Conservation (phyloP, 1,139 yeast species). For the Lodderomyces orthopsilosis region DNA sequence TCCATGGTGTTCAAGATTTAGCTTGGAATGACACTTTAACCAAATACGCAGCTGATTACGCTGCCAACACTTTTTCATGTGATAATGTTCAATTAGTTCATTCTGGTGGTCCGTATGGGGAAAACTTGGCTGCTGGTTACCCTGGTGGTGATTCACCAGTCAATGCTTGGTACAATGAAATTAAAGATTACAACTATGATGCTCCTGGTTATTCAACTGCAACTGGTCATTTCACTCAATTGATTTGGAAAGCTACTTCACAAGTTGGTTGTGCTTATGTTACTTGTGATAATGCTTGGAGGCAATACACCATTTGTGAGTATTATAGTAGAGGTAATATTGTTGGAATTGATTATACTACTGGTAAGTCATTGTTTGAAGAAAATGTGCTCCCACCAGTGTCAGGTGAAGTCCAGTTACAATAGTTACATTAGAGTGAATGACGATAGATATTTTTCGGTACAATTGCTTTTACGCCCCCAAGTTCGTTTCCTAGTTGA, state of each 20-base stretch:
- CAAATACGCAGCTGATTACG: constrained; percentile 46
- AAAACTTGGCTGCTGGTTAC: constrained; percentile 81
- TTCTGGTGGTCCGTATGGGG: constrained; percentile 71
- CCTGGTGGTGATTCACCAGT: constrained; percentile 55
- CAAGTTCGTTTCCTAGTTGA: neutral
- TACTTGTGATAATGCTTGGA: constrained; percentile 47
- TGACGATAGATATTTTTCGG: no score
- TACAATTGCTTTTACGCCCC: no score
- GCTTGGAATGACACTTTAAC: constrained; percentile 50
- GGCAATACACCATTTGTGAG: constrained; percentile 62
- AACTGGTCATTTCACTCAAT: constrained; percentile 79
- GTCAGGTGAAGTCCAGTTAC: constrained; percentile 7
- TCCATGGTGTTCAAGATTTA: constrained; percentile 48
- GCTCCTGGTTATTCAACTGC: constrained; percentile 28
- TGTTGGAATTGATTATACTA: constrained; percentile 31
- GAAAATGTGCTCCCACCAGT: constrained; percentile 49
- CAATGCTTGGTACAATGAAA: constrained; percentile 85
- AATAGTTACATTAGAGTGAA: no score
- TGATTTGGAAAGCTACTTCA: constrained; percentile 72
- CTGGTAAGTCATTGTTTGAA: constrained; percentile 42
- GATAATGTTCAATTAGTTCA: constrained; percentile 52
- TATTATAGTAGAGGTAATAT: constrained; percentile 63
- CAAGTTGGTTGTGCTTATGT: constrained; percentile 71
- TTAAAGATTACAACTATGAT: constrained; percentile 52
- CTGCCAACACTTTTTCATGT: constrained; percentile 45